Base-by-base conservation (phyloP, 2,329 filamentous ascomycete genomes). In the Coleophoma eucalyptorum region DNA sequence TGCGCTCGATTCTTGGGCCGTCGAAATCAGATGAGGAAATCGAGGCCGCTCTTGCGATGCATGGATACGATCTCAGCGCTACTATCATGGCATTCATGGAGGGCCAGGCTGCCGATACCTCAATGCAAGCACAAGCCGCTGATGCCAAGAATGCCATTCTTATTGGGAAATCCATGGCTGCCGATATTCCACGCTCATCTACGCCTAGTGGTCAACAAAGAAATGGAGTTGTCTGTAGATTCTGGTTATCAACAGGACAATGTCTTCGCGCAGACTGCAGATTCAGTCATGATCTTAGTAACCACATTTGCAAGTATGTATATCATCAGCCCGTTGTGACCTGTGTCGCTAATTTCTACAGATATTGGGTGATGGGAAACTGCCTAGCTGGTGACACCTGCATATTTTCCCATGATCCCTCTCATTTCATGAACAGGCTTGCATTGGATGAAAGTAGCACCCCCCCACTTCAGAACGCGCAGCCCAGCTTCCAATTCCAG, bases 331-430 rank as follows among this genome's bases (percentile, higher is more conserved):
- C 53, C 11, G 41, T 50, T 13, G 43, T 45, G 43, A 5, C 32
- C 48, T 38, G 32, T 49, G 19, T 37, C 57, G 50, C 54, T 60
- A 49, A 50, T 57, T 50, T 49, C 45, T 48, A 41, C 48, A 94
- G 89, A 67, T 97, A 97, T 68, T 99, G 92, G 90, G 80, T 99
- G 48, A 90, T 90, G 73, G 94, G 94, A 1, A 97, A 93, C 63
- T 99, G 94, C 66, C 79, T 99, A 33, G 94, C 94, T 18, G 93
- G 94, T 34, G 87, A 91, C 51, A 92, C 90, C 3, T 99, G 94
- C 69, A 90, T 96, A 53, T 99, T 99, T 73, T 97, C 93, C 13
- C 94, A 99, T 69, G 94, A 99, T 61, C 94, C 94, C 2, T 84
- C 91, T 1, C 83, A 90, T 58, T 79, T 97, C 13, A 84, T 96